Percentiles rank a stretch among this genome's conserved stretches.
Evolutionary conservation across 805 yeast species (phyloP).

Genomic region (Hanseniaspora valbyensis): DNA sequence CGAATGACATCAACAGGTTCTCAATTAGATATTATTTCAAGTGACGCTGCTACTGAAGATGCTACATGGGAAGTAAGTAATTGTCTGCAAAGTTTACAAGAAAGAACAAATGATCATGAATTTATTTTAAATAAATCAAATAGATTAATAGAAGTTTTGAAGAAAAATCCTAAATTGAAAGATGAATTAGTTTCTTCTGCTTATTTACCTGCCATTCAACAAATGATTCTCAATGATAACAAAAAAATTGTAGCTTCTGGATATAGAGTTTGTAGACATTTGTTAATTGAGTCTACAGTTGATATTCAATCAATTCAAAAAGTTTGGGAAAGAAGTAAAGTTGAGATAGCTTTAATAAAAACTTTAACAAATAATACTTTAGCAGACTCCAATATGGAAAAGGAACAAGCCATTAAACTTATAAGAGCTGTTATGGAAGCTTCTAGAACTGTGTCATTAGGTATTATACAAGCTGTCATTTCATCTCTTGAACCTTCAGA

Average conservation of each 20-base stretch:
- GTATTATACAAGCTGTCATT: conserved; percentile 56
- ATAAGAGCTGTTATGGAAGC: conserved; percentile 50
- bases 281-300: conserved; percentile 35
- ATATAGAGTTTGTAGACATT: conserved; percentile 58
- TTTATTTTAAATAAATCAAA: conserved; percentile 46
- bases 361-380: conserved; percentile 41
- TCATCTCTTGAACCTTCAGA: conserved; percentile 43
- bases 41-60: background rate
- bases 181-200: conserved; percentile 52
- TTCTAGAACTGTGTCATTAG: conserved; percentile 50
- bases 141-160: conserved; percentile 47
- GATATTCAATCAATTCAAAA: conserved; percentile 38
- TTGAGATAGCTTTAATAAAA: conserved; percentile 53
- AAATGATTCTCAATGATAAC: conserved; percentile 45
- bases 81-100: conserved; percentile 29
- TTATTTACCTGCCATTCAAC: conserved; percentile 47
- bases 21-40: background rate
- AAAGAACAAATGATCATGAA: conserved; percentile 21
- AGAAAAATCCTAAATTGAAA: conserved; percentile 47
- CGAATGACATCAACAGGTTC: background rate
- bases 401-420: conserved; percentile 66
- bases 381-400: conserved; percentile 47
- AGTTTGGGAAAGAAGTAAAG: conserved; percentile 41
- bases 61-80: conserved; percentile 31
- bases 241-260: conserved; percentile 64